Conservation (phyloP, 306 rosid genomes). For the Cicer chorassanicum region DNA sequence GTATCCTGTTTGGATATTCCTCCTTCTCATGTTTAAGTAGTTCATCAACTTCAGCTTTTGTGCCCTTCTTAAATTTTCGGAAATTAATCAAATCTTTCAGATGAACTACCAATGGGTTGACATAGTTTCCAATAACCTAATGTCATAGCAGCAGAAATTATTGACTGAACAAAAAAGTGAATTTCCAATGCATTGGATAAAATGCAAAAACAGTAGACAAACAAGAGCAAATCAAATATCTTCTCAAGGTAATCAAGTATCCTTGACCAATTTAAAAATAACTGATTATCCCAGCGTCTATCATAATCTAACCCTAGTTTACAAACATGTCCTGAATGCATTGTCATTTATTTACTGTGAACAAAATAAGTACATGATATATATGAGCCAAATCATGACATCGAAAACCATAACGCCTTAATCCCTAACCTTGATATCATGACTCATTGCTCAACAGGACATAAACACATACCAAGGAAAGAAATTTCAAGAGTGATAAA, state of each 20-base stretch:
- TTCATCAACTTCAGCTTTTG: slow-evolving; percentile 56
- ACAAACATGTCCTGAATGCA: slow-evolving; percentile 25
- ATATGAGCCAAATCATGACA: not conserved
- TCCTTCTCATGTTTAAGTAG: slow-evolving; percentile 51
- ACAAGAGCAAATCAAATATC: slow-evolving; percentile 17
- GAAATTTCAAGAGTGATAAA: slow-evolving; percentile 16
- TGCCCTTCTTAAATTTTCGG: slow-evolving; percentile 56
- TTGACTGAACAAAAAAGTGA: slow-evolving; percentile 23
- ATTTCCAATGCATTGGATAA: slow-evolving; percentile 24
- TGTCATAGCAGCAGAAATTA: slow-evolving; percentile 20
- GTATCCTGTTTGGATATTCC: slow-evolving; percentile 52
- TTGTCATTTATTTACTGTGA: slow-evolving; percentile 1
- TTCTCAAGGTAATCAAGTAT: slow-evolving; percentile 34
- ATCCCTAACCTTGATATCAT: slow-evolving; percentile 20
- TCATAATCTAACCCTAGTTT: slow-evolving; percentile 12
- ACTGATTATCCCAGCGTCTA: not conserved
- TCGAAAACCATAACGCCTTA: not conserved
- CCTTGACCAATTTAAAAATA: slow-evolving; percentile 7
- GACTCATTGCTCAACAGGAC: not conserved
- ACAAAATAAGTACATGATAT: slow-evolving; percentile 8
- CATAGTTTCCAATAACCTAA: slow-evolving; percentile 51
- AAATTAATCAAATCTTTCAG: slow-evolving; percentile 50
- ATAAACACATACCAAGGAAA: slow-evolving; percentile 8
- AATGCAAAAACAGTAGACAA: slow-evolving; percentile 22
- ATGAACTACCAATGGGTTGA: slow-evolving; percentile 54